Base-by-base conservation (phyloP, 768 basidiomycete genomes). In the Phlebiopsis gigantea region DNA sequence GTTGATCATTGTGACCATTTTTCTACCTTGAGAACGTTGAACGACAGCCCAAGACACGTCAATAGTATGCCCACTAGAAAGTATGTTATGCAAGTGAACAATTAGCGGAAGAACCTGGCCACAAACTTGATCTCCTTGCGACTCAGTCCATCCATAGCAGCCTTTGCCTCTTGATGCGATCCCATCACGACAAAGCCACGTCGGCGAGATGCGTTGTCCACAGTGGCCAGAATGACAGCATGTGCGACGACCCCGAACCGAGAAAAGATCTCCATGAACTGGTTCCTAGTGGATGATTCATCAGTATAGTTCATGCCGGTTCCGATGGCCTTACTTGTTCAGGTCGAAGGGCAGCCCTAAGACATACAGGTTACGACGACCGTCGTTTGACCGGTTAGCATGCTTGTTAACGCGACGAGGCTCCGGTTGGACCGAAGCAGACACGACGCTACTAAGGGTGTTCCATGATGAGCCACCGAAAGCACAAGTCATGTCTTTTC, bases 21-120 rank as follows among this genome's bases (percentile, higher is more conserved):
- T 34, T 61, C 19, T 30, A 87, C 88, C 89, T 77, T 87, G 84
- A 60, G 89, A 92, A 45, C 89, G 87, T 62, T 92, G 89, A 34
- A 92, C 89, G 22, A 92, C 89, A 17, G 89, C 90, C 89, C 89
- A 92, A 5, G 89, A 90, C 51, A 92, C 80, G 66, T 92, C 89
- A 46, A 92, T 80, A 19, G 78, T 76, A 64, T 90, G 85, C 6
- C 88, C 87, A 65, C 87, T 90, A 48, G 25, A 49, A 46, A 31
- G 44, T 45, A 41, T 60, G 54, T 55, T 61, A 30, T 14, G 45
- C 46, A 14, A 8, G 6, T 7, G 12, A 1, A 8, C 7, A 21
- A 25, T 39, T 39, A 39, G 3, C 17, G 3, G 12, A 17, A 42
- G 19, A 46, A 19, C 25, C 6, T 7, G n/a, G n/a, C n/a, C n/a